phyloP scores from a whole-genome alignment of 148 eudicot species.

The Tetragonia tetragonoides region DNA sequence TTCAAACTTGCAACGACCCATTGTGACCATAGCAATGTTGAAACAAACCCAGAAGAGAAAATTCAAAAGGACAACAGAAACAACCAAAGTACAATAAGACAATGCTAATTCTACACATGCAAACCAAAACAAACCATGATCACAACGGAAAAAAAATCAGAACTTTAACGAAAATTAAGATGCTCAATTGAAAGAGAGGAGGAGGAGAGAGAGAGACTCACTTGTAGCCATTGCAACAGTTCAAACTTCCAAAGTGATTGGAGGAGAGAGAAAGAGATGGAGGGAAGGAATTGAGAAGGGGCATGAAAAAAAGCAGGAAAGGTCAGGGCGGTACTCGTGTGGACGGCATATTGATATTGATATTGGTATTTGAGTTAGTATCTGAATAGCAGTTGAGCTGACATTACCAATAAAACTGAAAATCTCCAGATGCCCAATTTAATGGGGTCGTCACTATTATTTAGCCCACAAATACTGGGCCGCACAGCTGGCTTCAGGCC shows the following conservation, averaged over 20 bases:
- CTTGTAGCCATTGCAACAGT: slow-evolving; percentile 29
- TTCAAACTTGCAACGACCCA: background rate
- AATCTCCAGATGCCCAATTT: no score
- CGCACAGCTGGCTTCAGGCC: no score
- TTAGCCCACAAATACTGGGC: no score
- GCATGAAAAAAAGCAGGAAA: background rate
- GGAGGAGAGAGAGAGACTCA: slow-evolving; percentile 10
- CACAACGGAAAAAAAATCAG: background rate
- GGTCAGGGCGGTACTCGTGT: background rate
- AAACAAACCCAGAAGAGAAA: slow-evolving; percentile 19
- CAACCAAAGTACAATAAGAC: background rate
- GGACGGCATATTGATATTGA: background rate
- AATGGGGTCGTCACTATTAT: no score
- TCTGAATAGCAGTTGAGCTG: no score
- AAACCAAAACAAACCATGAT: background rate
- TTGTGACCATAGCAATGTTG: background rate
- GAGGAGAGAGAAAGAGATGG: slow-evolving; percentile 12
- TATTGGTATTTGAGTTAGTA: no score
- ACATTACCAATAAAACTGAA: no score
- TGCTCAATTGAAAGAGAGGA: background rate
- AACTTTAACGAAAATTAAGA: background rate
- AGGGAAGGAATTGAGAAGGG: slow-evolving; percentile 10
- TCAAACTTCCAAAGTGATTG: background rate
- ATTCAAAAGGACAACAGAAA: background rate
- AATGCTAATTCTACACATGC: background rate